A percentile compares a stretch with the other conserved stretches of the same genome.
Conservation (phyloP, 352 stramenopile species). For the Globisporangium solare region DNA sequence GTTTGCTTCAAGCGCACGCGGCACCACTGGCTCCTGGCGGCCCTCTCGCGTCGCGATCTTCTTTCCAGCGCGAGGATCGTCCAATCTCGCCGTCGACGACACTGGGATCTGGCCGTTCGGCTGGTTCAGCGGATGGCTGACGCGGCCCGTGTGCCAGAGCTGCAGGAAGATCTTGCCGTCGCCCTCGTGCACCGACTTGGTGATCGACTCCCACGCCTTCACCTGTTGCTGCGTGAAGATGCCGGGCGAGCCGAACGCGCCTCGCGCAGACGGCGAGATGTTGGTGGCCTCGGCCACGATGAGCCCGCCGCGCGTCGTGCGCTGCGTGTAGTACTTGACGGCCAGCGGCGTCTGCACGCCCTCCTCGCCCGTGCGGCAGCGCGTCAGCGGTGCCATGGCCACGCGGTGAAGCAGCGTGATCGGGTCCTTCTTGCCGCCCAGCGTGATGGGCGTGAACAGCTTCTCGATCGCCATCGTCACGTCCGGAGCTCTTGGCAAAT, state of each 20-base stretch:
- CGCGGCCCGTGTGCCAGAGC: conserved; percentile 85
- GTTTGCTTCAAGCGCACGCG: conserved; percentile 56
- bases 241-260: conserved; percentile 43
- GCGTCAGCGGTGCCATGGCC: conserved; percentile 65
- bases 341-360: conserved; percentile 33
- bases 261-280: conserved; percentile 38
- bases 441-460: conserved; percentile 57
- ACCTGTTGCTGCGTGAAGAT: conserved; percentile 55
- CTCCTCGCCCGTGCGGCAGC: conserved; percentile 30
- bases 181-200: conserved; percentile 64
- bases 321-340: conserved; percentile 59
- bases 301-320: conserved; percentile 44
- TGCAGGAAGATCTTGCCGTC: conserved; percentile 79
- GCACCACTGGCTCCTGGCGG: conserved; percentile 37
- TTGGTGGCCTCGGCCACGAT: conserved; percentile 64
- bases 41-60: conserved; percentile 38
- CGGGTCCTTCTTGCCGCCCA: conserved; percentile 49
- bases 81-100: conserved; percentile 44
- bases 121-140: conserved; percentile 66
- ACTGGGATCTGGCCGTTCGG: conserved; percentile 47
- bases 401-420: conserved; percentile 56
- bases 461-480: conserved; percentile 17
- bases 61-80: conserved; percentile 25
- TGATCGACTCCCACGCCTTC: conserved; percentile 46
- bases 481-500: too few relatives aligned